These are phyloP conservation scores for Tetrapisispora taiwanensis DNA, from an alignment of 805 yeast species.

Conservation along the genomic window DNA sequence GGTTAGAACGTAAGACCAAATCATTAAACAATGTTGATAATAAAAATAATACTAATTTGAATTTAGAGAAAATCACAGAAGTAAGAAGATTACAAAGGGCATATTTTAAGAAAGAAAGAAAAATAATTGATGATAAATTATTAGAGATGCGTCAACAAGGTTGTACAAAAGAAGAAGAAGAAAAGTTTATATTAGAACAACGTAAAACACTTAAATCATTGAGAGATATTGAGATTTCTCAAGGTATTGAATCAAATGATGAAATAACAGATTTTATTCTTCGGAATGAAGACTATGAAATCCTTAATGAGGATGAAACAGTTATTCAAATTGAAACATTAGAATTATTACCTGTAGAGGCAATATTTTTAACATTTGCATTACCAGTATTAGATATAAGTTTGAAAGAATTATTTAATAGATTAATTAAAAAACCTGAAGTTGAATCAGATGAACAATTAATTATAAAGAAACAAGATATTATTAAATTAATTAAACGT, in stretches of 20 bases:
- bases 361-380: constrained; percentile 54
- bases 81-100: constrained; percentile 61
- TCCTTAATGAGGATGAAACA: constrained; percentile 25
- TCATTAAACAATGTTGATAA: constrained; percentile 28
- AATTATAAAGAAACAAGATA: constrained; percentile 6
- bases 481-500: constrained; percentile 37
- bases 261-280: constrained; percentile 5
- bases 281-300: constrained; percentile 32
- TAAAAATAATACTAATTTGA: constrained; percentile 17
- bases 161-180: constrained; percentile 25
- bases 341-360: constrained; percentile 70
- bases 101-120: constrained; percentile 61
- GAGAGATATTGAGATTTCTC: constrained; percentile 26
- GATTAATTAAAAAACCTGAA: constrained; percentile 5
- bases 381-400: constrained; percentile 38
- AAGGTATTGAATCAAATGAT: constrained; percentile 8
- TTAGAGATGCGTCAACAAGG: constrained; percentile 33
- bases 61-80: constrained; percentile 71
- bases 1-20: constrained; percentile 32
- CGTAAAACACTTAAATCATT: constrained; percentile 24
- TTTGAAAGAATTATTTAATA: constrained; percentile 11
- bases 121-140: constrained; percentile 43
- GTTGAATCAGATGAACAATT: too few relatives aligned
- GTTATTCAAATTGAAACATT: constrained; percentile 29
- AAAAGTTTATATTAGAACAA: constrained; percentile 23